Base-by-base conservation (phyloP, 2,329 filamentous ascomycete species). In the Fusarium tjaetaba region DNA sequence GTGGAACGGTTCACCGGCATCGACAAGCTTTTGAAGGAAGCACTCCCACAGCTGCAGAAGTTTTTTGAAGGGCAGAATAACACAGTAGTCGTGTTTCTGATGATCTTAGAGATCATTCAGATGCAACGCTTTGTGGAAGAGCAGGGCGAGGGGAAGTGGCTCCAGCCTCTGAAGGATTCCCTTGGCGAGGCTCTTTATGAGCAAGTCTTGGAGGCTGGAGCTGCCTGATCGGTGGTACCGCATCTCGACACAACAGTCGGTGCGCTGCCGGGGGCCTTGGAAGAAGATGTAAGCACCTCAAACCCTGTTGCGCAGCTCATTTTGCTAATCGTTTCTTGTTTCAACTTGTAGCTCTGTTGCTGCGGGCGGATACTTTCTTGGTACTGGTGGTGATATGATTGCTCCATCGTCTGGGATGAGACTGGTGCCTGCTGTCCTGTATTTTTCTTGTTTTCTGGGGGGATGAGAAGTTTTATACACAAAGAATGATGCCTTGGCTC, bases 71-170 rank as follows among this genome's bases (percentile, higher is more conserved):
- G 7, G 36, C 36, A 39, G 11, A 22, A 24, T 5, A 56, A 42
- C 22, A 13, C 22, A 3, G 9, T 4, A 0, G 14, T 39, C 2
- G 16, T 38, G 0, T 4, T 53, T 1, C 2, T 8, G 6, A 30
- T 48, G 26, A 10, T 8, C 10, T 5, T 48, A 5, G 26, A 48
- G 13, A 48, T 48, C 13, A 30, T 30, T 14, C 7, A 30, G 3
- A 9, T 18, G 3, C 45, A 48, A 26, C 14, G 15, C 3, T 2
- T 48, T 6, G 45, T 30, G 20, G 26, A 48, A 14, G 26, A 30
- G 4, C 10, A 22, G 0, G 45, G 45, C 0, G 26, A n/a, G 45
- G 26, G 45, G 6, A n/a, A 16, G 26, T 48, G 26, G 45, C 45
- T 48, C 10, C 26, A 30, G 26, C 26, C 26, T 7, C 45, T 39